These are phyloP conservation scores for Mortierella sp. DNA, from an alignment of 371 early-diverging fungal genomes.

Conservation along the genomic window DNA sequence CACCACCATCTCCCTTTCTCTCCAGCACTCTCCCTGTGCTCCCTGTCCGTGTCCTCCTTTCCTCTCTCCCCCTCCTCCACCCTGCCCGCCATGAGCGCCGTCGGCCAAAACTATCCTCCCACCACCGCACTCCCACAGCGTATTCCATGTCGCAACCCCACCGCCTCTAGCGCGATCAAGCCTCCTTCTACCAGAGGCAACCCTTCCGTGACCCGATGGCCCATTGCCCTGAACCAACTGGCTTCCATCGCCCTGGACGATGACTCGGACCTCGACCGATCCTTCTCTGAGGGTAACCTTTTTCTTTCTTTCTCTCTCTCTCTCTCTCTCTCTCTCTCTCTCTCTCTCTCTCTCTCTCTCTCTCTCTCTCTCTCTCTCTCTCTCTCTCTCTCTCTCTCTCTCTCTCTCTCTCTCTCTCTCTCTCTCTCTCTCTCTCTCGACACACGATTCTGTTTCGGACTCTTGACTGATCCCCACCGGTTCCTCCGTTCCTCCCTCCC, in stretches of 20 bases:
- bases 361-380: background rate
- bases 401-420: background rate
- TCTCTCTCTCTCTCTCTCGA: background rate
- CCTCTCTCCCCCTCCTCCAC: background rate
- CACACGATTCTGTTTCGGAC: background rate
- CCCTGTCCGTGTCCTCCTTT: no score
- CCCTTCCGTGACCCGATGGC: conserved; percentile 37
- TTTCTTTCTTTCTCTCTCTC: background rate
- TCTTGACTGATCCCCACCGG: background rate
- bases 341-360: background rate
- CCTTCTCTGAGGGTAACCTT: conserved; percentile 35
- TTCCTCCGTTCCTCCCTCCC: background rate
- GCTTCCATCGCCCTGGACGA: conserved; percentile 51
- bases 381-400: background rate
- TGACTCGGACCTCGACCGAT: conserved; percentile 51
- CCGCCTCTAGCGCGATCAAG: conserved; percentile 24
- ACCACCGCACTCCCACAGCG: background rate
- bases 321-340: background rate
- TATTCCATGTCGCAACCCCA: background rate
- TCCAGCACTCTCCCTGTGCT: background rate
- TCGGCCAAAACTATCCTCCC: conserved; percentile 1
- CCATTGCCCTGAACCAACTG: conserved; percentile 48
- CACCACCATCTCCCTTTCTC: background rate
- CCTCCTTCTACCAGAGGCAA: background rate
- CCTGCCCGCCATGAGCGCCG: background rate